These are phyloP conservation scores for Fraxinus floribunda DNA, from an alignment of 305 asterid species.

Conservation along the genomic window DNA sequence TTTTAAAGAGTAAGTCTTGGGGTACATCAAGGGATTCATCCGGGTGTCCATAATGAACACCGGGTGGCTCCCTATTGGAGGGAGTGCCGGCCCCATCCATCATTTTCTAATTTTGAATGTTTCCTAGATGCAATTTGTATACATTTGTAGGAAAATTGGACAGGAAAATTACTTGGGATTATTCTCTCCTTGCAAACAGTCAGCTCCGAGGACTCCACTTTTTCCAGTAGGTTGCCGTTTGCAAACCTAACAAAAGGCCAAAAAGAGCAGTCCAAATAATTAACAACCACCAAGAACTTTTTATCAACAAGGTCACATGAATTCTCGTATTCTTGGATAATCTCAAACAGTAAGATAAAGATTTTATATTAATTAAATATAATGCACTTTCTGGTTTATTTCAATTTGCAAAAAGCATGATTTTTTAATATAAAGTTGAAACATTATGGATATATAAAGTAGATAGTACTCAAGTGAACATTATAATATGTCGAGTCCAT, in stretches of 20 bases:
- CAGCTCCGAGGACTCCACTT: constrained; percentile 72
- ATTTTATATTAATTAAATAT: neutral
- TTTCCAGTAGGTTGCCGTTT: constrained; percentile 68
- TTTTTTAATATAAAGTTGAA: neutral
- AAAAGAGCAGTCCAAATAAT: constrained; percentile 19
- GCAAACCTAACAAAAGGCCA: constrained; percentile 56
- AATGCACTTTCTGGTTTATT: neutral
- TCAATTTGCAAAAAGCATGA: neutral
- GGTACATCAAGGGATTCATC: too few relatives aligned
- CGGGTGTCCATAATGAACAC: too few relatives aligned
- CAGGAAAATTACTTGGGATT: constrained; percentile 57
- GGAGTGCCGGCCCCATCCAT: too few relatives aligned
- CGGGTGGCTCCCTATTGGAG: too few relatives aligned
- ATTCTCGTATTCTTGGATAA: neutral
- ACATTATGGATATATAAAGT: neutral
- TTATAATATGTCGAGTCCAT: too few relatives aligned
- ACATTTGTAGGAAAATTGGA: neutral
- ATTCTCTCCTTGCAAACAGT: constrained; percentile 54
- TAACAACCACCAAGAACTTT: neutral
- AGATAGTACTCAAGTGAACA: neutral
- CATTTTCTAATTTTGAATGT: neutral
- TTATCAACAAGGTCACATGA: neutral
- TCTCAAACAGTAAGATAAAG: neutral
- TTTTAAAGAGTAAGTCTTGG: too few relatives aligned
- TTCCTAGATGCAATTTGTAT: constrained; percentile 5